Percentiles rank a stretch among this genome's conserved stretches.
Evolutionary conservation across 2,329 filamentous ascomycete species (phyloP).

Genomic region (Ambrosiella cleistominuta): DNA sequence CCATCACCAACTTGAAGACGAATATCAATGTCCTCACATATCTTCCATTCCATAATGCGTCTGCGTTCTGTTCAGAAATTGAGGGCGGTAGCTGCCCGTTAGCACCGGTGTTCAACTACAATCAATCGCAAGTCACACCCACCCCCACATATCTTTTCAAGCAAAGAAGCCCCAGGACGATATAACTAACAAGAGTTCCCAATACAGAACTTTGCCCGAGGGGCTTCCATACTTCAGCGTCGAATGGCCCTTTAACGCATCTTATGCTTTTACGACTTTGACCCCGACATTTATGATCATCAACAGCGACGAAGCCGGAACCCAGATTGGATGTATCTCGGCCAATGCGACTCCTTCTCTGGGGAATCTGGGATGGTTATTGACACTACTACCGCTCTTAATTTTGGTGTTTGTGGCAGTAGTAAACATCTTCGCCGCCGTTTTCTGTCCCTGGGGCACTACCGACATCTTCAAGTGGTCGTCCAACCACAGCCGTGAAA

Average conservation of each 20-base stretch:
- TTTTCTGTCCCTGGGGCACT: slow-evolving; percentile 88
- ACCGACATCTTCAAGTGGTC: slow-evolving; percentile 85
- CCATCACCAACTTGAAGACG: slow-evolving; percentile 55
- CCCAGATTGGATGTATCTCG: slow-evolving; percentile 58
- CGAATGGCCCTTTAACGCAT: slow-evolving; percentile 56
- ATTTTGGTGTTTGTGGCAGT: slow-evolving; percentile 65
- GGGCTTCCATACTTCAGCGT: slow-evolving; percentile 56
- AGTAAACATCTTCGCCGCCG: slow-evolving; percentile 67
- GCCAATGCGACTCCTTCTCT: slow-evolving; percentile 72
- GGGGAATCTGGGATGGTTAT: slow-evolving; percentile 47
- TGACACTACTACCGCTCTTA: slow-evolving; percentile 60
- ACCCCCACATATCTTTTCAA: too few species aligned
- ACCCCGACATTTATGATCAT: slow-evolving; percentile 54
- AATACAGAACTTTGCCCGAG: slow-evolving; percentile 21
- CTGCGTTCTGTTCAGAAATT: slow-evolving; percentile 49
- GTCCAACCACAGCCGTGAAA: slow-evolving; percentile 92
- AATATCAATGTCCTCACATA: slow-evolving; percentile 63
- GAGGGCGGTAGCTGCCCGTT: slow-evolving; percentile 56
- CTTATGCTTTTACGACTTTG: slow-evolving; percentile 74
- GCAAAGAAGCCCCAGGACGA: background rate
- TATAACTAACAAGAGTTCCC: background rate
- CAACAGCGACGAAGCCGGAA: slow-evolving; percentile 45
- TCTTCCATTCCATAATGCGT: slow-evolving; percentile 39
- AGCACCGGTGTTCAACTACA: slow-evolving; percentile 46
- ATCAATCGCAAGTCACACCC: slow-evolving; percentile 21